A percentile compares a stretch with the other conserved stretches of the same genome.
Evolutionary conservation across 2,329 filamentous ascomycete genomes (phyloP).

Genomic region (Claviceps citrina): DNA sequence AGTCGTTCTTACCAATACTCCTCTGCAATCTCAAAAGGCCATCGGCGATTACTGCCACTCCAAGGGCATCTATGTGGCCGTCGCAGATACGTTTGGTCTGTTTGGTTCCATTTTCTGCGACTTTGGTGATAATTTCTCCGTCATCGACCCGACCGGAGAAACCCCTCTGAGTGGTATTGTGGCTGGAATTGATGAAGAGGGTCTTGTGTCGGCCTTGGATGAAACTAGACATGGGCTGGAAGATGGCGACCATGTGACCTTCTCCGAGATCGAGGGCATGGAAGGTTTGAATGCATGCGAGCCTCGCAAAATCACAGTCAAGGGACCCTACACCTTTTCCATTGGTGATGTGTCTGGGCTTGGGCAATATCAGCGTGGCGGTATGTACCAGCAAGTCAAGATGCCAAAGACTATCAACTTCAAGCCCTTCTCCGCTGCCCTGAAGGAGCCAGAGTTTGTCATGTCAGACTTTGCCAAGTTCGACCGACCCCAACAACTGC

Average conservation of each 20-base stretch:
- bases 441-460: conserved; percentile 78
- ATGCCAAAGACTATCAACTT: conserved; percentile 93
- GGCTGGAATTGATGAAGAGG: conserved; percentile 76
- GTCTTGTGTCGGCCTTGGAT: conserved; percentile 80
- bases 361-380: conserved; percentile 75
- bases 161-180: conserved; percentile 77
- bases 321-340: conserved; percentile 92
- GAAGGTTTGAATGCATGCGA: conserved; percentile 69
- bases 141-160: conserved; percentile 82
- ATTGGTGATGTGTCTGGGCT: conserved; percentile 84
- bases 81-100: conserved; percentile 79
- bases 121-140: conserved; percentile 85
- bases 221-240: conserved; percentile 90
- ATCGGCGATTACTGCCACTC: conserved; percentile 89
- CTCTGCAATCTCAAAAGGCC: conserved; percentile 62
- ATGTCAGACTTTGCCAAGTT: conserved; percentile 97
- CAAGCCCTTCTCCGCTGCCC: conserved; percentile 59
- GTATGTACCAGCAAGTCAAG: conserved; percentile 90
- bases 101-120: conserved; percentile 96
- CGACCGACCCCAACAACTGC: conserved; percentile 81
- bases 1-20: conserved; percentile 74
- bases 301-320: conserved; percentile 82
- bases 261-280: conserved; percentile 86
- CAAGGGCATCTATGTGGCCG: conserved; percentile 81
- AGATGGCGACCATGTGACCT: conserved; percentile 92